Base-by-base conservation (phyloP, 257 asterid genomes). In the Ligustrum vulgare region DNA sequence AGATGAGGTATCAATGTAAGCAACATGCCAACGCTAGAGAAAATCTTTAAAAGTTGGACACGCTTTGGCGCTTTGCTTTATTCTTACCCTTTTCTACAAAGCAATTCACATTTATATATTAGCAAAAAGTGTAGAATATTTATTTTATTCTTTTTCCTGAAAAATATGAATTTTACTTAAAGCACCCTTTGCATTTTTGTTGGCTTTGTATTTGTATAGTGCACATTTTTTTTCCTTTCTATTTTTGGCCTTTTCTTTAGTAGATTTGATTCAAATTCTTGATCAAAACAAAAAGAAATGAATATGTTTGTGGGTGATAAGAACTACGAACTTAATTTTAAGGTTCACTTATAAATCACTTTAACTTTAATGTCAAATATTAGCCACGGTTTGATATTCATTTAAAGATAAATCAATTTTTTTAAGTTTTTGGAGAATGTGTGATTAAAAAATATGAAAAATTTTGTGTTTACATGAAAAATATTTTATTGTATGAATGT, bases 1-100 rank as follows among this genome's bases (percentile, higher is more conserved):
- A 56, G 31, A 34, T 54, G 20, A 12, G 41, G 33, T 28, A 28
- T 28, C 31, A 28, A 62, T 58, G 72, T 77, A 80, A 77, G 86
- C 86, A 79, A 79, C 25, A 2, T 28, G 31, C 31, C 31, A 28
- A 28, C 31, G 31, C 63, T 10, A 51, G 6, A 51, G 63, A n/a
- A 13, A 54, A n/a, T 54, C 63, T n/a, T 54, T 6, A 54, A 54
- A 54, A 54, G 63, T 54, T 54, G 63, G 63, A 54, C 63, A n/a
- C 63, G 25, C 28, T 54, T 54, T 54, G 63, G 6, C 63, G 25
- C 28, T 54, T 54, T 54, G 63, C 63, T 54, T 54, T 54, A 54
- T 54, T 54, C 63, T n/a, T 54, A 54, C 63, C 23, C 63, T 54
- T 54, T 54, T n/a, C 28, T 6, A 16, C 20, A 54, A 54, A 47